phyloP scores from a whole-genome alignment of 495 filamentous ascomycete species.

The Neurospora sp. region DNA sequence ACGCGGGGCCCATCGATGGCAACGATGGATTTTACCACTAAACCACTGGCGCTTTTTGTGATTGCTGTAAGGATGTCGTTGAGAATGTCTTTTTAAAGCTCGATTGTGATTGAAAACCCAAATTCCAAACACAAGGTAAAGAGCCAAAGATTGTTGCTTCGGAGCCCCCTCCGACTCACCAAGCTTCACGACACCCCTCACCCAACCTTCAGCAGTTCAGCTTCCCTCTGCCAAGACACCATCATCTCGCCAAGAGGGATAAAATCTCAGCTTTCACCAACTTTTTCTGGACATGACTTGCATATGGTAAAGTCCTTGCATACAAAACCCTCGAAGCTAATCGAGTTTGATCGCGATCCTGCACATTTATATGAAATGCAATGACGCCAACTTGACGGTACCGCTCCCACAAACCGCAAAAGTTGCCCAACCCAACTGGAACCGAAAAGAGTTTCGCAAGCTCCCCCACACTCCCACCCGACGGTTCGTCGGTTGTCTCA shows the following conservation, averaged over 20 bases:
- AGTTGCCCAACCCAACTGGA: not conserved
- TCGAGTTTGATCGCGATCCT: not conserved
- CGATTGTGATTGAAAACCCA: too few relatives aligned
- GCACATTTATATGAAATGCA: not conserved
- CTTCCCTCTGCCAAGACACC: not conserved
- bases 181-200: not conserved
- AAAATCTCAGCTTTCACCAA: not conserved
- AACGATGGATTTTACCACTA: constrained; percentile 47
- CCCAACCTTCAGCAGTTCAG: not conserved
- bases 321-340: not conserved
- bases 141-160: too few relatives aligned
- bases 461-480: not conserved
- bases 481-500: not conserved
- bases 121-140: too few relatives aligned
- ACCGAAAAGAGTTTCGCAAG: too few relatives aligned
- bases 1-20: constrained; percentile 44
- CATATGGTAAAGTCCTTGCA: not conserved
- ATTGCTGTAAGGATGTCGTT: not conserved
- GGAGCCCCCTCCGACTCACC: not conserved
- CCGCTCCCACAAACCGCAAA: too few relatives aligned
- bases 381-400: not conserved
- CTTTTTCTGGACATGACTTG: too few relatives aligned
- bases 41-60: constrained; percentile 25
- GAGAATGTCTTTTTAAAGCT: too few relatives aligned
- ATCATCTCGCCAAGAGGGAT: not conserved